Conservation (phyloP, 192 early-diverging fungal genomes). For the Mortierella alpina region DNA sequence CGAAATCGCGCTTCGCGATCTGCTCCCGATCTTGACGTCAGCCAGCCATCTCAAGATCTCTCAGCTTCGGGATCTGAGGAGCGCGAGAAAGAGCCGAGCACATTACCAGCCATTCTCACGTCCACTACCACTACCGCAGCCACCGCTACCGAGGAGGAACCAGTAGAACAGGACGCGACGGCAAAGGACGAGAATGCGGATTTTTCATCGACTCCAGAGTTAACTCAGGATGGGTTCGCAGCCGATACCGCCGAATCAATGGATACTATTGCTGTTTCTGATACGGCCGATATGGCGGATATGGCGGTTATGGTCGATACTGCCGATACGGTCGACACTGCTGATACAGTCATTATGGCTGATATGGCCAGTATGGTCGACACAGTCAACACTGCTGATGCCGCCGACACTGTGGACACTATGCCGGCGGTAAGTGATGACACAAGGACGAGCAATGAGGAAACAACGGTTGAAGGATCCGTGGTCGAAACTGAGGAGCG, state of each 20-base stretch:
- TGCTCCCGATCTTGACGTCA: no score
- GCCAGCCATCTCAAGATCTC: no score
- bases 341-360: no score
- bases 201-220: no score
- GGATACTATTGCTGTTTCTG: no score
- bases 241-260: background rate
- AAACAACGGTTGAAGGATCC: background rate
- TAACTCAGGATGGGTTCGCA: background rate
- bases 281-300: background rate
- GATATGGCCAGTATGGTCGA: no score
- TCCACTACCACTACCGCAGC: no score
- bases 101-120: no score
- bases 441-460: background rate
- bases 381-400: background rate
- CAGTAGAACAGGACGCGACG: background rate
- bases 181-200: background rate
- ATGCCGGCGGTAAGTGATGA: background rate
- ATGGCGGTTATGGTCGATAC: background rate
- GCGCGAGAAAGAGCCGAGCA: no score
- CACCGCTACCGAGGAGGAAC: background rate
- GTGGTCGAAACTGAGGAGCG: constrained; percentile 2
- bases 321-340: background rate
- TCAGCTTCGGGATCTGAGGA: no score
- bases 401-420: background rate
- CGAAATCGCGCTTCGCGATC: no score